These are phyloP conservation scores for Aureobasidium pullulans DNA, from an alignment of 2,329 filamentous ascomycete genomes.

Conservation along the genomic window DNA sequence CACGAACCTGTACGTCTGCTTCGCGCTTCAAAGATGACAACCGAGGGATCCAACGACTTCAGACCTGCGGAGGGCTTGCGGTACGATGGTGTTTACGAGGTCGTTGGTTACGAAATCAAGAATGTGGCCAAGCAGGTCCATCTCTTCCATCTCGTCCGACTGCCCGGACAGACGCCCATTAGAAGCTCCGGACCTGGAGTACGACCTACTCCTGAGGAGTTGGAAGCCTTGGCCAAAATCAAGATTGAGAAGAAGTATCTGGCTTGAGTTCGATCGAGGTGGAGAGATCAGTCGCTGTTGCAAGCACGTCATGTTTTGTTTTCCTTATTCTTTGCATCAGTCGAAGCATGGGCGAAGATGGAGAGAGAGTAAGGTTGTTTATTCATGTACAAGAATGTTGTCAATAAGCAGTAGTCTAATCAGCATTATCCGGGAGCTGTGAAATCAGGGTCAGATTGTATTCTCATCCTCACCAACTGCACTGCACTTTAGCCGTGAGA, in stretches of 20 bases:
- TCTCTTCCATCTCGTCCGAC: slow-evolving; percentile 41
- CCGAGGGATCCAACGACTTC: slow-evolving; percentile 31
- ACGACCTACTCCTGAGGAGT: slow-evolving; percentile 33
- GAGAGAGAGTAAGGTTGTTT: too few relatives aligned
- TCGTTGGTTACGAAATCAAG: slow-evolving; percentile 33
- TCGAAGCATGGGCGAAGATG: too few relatives aligned
- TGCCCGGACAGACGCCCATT: slow-evolving; percentile 40
- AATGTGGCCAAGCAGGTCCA: slow-evolving; percentile 37
- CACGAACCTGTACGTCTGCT: slow-evolving; percentile 44
- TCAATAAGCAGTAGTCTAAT: too few relatives aligned
- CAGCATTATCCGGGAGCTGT: too few relatives aligned
- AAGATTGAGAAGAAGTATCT: slow-evolving; percentile 13
- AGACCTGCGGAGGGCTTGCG: slow-evolving; percentile 44
- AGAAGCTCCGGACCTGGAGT: slow-evolving; percentile 34
- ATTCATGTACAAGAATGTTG: too few relatives aligned
- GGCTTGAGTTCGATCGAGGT: background rate
- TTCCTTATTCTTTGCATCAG: too few relatives aligned
- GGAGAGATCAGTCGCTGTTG: too few relatives aligned
- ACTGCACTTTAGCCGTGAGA: too few relatives aligned
- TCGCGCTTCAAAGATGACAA: slow-evolving; percentile 33
- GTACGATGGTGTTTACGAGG: slow-evolving; percentile 51
- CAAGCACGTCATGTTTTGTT: too few relatives aligned
- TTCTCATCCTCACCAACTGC: too few relatives aligned
- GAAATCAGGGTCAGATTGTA: too few relatives aligned
- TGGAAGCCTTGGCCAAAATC: background rate